Conservation (phyloP, 768 basidiomycete species). For the Mycena leptocephala region DNA sequence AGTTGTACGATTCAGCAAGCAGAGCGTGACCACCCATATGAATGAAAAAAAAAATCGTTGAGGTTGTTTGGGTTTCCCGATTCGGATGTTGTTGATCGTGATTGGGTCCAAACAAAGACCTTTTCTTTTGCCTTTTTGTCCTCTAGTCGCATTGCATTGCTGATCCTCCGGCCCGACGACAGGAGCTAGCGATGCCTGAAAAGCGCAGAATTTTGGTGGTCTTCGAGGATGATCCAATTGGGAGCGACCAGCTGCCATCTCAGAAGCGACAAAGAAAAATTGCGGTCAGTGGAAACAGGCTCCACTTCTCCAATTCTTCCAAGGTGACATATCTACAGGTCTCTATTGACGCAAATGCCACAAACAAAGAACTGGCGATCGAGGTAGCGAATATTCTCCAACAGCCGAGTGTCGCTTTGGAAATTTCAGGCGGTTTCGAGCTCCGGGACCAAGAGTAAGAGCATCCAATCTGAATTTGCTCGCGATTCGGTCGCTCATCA, state of each 20-base stretch:
- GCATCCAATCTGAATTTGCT: background rate
- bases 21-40: no score
- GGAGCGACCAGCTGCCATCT: background rate
- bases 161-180: no score
- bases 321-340: constrained; percentile 3
- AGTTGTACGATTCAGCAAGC: no score
- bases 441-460: constrained; percentile 43
- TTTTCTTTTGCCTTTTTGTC: no score
- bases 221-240: background rate
- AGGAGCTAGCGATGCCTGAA: no score
- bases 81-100: no score
- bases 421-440: constrained; percentile 42
- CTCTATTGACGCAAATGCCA: constrained; percentile 28
- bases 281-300: background rate
- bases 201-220: no score
- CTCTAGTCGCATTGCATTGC: no score
- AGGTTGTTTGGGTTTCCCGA: no score
- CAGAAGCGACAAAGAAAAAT: background rate
- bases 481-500: background rate
- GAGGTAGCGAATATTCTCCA: constrained; percentile 40
- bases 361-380: constrained; percentile 34
- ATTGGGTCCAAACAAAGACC: no score
- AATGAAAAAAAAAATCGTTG: no score
- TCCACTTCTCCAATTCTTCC: background rate
- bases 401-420: constrained; percentile 29